Evolutionary conservation across 1,284 basidiomycete genomes (phyloP).

Genomic region (Naganishia sp.): DNA sequence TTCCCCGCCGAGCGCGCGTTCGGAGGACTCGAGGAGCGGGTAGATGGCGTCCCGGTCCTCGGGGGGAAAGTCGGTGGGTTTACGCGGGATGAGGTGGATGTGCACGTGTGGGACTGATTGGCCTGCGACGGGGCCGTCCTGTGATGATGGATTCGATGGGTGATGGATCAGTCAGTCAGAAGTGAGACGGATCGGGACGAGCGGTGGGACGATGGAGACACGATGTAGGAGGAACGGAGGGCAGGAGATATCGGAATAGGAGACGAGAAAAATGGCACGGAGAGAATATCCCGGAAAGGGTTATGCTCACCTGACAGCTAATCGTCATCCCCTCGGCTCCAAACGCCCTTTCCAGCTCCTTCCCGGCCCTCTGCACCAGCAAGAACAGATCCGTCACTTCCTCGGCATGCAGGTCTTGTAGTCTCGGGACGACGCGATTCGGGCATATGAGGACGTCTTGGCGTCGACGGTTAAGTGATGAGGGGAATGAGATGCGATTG

Average conservation of each 20-base stretch:
- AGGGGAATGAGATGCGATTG: neutral
- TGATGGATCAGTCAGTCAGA: neutral
- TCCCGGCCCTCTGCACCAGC: slow-evolving; percentile 62
- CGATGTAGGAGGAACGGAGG: neutral
- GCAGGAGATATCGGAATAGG: neutral
- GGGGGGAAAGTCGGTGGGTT: slow-evolving; percentile 59
- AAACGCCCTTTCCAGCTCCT: slow-evolving; percentile 53
- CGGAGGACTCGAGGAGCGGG: slow-evolving; percentile 69
- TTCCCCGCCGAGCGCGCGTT: slow-evolving; percentile 56
- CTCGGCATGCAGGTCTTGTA: slow-evolving; percentile 67
- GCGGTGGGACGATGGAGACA: too few relatives aligned
- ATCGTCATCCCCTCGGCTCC: slow-evolving; percentile 65
- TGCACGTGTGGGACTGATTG: slow-evolving; percentile 89
- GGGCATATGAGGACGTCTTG: slow-evolving; percentile 87
- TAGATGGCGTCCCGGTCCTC: slow-evolving; percentile 73
- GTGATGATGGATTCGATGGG: neutral
- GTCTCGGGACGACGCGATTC: slow-evolving; percentile 69
- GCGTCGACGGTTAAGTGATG: neutral
- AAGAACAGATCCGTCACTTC: slow-evolving; percentile 78
- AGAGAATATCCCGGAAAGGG: neutral
- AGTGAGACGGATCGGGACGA: neutral
- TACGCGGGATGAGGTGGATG: slow-evolving; percentile 81
- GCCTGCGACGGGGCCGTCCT: slow-evolving; percentile 83
- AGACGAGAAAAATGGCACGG: neutral
- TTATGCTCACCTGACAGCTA: slow-evolving; percentile 68